Percentiles rank a stretch among this genome's conserved stretches.
Conservation (phyloP, 257 asterid species). For the Gentiana macrophylla region DNA sequence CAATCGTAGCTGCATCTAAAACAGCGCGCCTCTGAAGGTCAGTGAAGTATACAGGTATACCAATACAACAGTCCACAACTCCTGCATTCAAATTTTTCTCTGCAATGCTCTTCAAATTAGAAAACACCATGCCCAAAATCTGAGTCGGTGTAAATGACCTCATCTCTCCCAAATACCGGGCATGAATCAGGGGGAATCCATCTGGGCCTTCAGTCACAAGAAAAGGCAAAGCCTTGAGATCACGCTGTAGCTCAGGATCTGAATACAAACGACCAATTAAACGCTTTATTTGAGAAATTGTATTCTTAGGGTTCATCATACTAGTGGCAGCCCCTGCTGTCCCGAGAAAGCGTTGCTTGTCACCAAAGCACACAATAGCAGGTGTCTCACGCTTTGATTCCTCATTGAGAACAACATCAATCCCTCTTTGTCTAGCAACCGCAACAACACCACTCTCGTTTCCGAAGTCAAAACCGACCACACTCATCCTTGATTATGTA, state of each 20-base stretch:
- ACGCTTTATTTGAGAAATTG: constrained; percentile 86
- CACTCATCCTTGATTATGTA: constrained; percentile 59
- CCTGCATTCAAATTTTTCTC: constrained; percentile 82
- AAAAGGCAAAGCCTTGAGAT: constrained; percentile 67
- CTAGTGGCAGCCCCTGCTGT: constrained; percentile 98
- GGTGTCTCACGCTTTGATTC: constrained; percentile 96
- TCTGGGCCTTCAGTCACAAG: constrained; percentile 78
- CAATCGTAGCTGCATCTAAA: constrained; percentile 87
- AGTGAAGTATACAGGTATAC: constrained; percentile 84
- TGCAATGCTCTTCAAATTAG: constrained; percentile 71
- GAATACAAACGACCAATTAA: constrained; percentile 72
- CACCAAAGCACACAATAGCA: constrained; percentile 83
- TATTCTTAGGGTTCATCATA: constrained; percentile 88
- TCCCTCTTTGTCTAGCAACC: constrained; percentile 93
- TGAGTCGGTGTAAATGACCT: constrained; percentile 85
- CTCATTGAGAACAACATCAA: constrained; percentile 88
- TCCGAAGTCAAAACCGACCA: constrained; percentile 95
- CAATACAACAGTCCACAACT: constrained; percentile 92
- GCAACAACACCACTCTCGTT: constrained; percentile 94
- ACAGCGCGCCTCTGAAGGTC: constrained; percentile 96
- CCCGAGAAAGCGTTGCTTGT: constrained; percentile 90
- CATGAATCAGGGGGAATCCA: constrained; percentile 78
- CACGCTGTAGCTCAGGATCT: constrained; percentile 84
- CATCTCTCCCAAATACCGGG: constrained; percentile 66
- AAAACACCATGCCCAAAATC: constrained; percentile 78